phyloP scores from a whole-genome alignment of 768 basidiomycete genomes.

The Tulasnella sp. region DNA sequence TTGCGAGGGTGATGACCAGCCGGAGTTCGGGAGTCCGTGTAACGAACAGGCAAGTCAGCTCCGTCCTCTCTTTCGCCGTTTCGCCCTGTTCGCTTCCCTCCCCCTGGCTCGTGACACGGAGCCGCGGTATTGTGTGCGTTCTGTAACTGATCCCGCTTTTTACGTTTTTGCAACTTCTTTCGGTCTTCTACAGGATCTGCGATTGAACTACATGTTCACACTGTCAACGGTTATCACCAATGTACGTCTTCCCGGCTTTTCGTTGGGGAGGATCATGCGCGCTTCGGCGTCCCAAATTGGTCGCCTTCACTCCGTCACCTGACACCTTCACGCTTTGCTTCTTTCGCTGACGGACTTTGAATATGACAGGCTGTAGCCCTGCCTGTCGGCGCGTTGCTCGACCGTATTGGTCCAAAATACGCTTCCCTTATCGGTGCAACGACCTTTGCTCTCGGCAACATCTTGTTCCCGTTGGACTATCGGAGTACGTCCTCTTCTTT shows the following conservation, averaged over 20 bases:
- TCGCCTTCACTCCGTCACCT: neutral
- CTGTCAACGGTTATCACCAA: slow-evolving; percentile 46
- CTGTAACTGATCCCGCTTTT: slow-evolving; percentile 33
- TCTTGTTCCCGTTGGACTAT: slow-evolving; percentile 39
- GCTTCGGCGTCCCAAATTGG: slow-evolving; percentile 3
- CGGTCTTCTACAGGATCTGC: slow-evolving; percentile 38
- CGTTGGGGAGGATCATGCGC: neutral
- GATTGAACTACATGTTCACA: slow-evolving; percentile 46
- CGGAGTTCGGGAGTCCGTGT: slow-evolving; percentile 35
- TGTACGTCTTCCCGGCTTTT: slow-evolving; percentile 37
- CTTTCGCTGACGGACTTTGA: neutral
- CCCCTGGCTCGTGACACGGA: neutral
- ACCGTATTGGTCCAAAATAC: slow-evolving; percentile 43
- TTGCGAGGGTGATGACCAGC: slow-evolving; percentile 39
- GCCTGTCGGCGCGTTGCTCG: slow-evolving; percentile 42
- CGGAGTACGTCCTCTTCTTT: slow-evolving; percentile 21
- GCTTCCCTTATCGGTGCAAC: slow-evolving; percentile 44
- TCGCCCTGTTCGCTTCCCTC: neutral
- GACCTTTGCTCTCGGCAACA: slow-evolving; percentile 44
- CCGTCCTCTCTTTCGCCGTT: neutral
- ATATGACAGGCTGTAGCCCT: slow-evolving; percentile 40
- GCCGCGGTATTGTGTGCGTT: neutral
- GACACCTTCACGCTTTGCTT: slow-evolving; percentile 4
- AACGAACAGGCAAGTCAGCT: slow-evolving; percentile 37
- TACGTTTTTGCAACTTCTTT: neutral